phyloP scores from a whole-genome alignment of 2,329 filamentous ascomycete species.

The Stagonosporopsis vannaccii region DNA sequence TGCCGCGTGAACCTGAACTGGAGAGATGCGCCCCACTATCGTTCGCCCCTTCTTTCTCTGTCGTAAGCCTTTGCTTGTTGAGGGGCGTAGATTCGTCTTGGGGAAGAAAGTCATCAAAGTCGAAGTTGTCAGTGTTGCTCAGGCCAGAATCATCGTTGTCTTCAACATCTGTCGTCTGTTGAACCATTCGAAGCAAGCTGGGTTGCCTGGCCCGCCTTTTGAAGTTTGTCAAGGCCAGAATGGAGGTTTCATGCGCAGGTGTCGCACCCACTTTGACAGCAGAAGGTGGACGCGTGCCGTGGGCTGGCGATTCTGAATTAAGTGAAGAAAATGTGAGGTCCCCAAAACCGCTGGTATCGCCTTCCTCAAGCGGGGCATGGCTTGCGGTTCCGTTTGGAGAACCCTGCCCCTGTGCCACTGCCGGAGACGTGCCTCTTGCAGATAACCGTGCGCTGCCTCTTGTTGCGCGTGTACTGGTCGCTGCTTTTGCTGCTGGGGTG shows the following conservation, averaged over 20 bases:
- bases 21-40: constrained; percentile 40
- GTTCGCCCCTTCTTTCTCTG: constrained; percentile 31
- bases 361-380: constrained; percentile 22
- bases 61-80: constrained; percentile 52
- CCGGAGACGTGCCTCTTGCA: constrained; percentile 22
- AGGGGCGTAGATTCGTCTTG: constrained; percentile 74
- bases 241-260: constrained; percentile 54
- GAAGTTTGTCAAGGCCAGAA: constrained; percentile 60
- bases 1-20: constrained; percentile 45
- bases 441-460: constrained; percentile 29
- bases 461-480: constrained; percentile 26
- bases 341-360: constrained; percentile 43
- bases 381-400: constrained; percentile 10
- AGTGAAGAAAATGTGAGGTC: constrained; percentile 45
- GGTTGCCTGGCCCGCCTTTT: constrained; percentile 57
- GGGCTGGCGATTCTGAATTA: constrained; percentile 44
- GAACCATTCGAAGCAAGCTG: constrained; percentile 59
- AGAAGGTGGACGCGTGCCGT: constrained; percentile 52
- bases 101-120: constrained; percentile 59
- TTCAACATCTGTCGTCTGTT: constrained; percentile 54
- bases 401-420: constrained; percentile 7
- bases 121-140: constrained; percentile 50
- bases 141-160: constrained; percentile 56
- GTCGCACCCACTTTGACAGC: constrained; percentile 54
- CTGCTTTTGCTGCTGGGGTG: constrained; percentile 32